Base-by-base conservation (phyloP, 2,329 filamentous ascomycete genomes). In the Aspergillus thermomutatus region DNA sequence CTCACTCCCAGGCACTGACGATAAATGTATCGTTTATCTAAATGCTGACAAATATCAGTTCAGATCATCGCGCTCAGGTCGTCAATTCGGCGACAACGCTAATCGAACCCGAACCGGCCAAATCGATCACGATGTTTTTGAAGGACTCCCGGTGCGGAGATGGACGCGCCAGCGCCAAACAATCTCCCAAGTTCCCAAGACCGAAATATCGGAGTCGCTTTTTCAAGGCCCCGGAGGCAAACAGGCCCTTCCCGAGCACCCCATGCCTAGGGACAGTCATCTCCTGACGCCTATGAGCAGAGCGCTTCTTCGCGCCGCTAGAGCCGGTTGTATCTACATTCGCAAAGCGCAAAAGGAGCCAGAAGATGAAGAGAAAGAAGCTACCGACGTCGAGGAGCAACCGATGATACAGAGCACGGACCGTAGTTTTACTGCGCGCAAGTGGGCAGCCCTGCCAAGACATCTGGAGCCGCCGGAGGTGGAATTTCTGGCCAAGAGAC, bases 141-240 rank as follows among this genome's bases (percentile, higher is more conserved):
- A 84, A 81, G 91, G 92, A 58, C 82, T 97, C 10, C 93, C 93
- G 17, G 89, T 97, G 56, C 88, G 92, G 68, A 91, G 96, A 83
- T 97, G 92, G 89, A 87, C 90, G 55, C 86, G 89, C 61, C 86
- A 89, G 57, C 80, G 79, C 75, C 82, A 91, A 55, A 87, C 78
- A 45, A 78, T 93, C 68, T 86, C 85, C 63, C 87, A 90, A 52
- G 84, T 84, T 11, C 78, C 82, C 9, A 81, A 84, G 40, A 79
- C 85, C 60, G 88, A 92, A 65, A 85, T 82, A 27, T 80, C 68
- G 2, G 68, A 73, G 31, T 60, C 71, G 7, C 54, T 64, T 4
- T 62, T 68, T 11, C 61, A 69, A 49, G 65, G 66, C 8, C 64
- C 68, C 10, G 63, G 57, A 31, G 66, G 65, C 52, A 67, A 66